Conservation (phyloP, 2,329 filamentous ascomycete genomes). For the Lachnellula hyalina region DNA sequence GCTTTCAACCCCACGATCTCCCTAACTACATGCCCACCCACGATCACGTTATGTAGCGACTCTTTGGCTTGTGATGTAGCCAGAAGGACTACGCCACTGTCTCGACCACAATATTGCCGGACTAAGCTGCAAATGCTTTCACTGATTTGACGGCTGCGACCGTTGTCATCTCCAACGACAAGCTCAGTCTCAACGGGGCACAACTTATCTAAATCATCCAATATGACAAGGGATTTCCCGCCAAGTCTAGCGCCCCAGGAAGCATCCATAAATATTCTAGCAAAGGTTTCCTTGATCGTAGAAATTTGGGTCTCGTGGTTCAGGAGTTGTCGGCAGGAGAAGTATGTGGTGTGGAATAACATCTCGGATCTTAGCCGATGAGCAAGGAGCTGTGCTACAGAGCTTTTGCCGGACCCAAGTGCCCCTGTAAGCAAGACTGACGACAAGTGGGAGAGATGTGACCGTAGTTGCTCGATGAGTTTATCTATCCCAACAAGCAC, state of each 20-base stretch:
- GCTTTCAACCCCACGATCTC: conserved; percentile 88
- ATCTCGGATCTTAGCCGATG: conserved; percentile 65
- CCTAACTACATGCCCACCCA: conserved; percentile 85
- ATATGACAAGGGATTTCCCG: conserved; percentile 75
- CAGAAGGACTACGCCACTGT: conserved; percentile 77
- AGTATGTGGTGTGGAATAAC: conserved; percentile 79
- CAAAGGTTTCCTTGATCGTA: conserved; percentile 84
- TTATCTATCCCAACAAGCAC: conserved; percentile 78
- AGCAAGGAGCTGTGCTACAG: conserved; percentile 70
- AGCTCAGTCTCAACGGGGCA: conserved; percentile 93
- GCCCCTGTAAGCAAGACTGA: conserved; percentile 87
- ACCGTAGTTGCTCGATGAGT: conserved; percentile 65
- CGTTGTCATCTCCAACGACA: conserved; percentile 89
- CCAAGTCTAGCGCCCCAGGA: conserved; percentile 87
- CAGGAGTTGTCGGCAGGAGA: conserved; percentile 79
- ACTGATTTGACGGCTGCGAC: conserved; percentile 84
- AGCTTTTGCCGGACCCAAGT: conserved; percentile 85
- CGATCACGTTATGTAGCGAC: conserved; percentile 80
- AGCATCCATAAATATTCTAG: conserved; percentile 78
- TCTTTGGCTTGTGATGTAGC: conserved; percentile 93
- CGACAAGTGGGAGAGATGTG: conserved; percentile 76
- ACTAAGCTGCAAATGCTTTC: conserved; percentile 81
- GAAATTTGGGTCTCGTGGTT: conserved; percentile 88
- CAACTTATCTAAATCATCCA: conserved; percentile 90
- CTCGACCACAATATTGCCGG: conserved; percentile 73